Evolutionary conservation across 495 filamentous ascomycete species (phyloP).

Genomic region (Aspergillus panamensis): DNA sequence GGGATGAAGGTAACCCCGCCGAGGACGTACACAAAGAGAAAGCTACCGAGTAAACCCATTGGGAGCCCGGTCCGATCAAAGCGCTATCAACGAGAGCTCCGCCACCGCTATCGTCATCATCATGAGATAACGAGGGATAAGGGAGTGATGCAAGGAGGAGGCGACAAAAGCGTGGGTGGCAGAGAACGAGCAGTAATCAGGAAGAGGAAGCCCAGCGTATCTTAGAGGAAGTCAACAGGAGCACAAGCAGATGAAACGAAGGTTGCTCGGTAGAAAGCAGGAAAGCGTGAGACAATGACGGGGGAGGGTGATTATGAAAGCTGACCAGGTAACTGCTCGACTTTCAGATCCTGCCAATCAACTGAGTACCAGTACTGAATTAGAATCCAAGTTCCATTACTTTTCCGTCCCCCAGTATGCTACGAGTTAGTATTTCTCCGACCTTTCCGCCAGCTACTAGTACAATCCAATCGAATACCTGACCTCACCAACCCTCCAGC

Average conservation of each 20-base stretch:
- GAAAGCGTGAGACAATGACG: neutral
- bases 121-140: conserved; percentile 11
- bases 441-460: no score
- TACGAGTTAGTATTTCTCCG: no score
- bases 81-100: conserved; percentile 33
- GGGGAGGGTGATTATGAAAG: neutral
- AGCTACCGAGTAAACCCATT: conserved; percentile 67
- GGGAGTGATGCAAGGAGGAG: conserved; percentile 16
- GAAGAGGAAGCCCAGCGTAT: neutral
- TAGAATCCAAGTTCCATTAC: no score
- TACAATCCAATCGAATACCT: no score
- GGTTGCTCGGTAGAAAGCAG: neutral
- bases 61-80: conserved; percentile 36
- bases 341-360: no score
- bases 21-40: conserved; percentile 75
- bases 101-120: conserved; percentile 33
- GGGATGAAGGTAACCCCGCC: conserved; percentile 92
- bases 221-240: neutral
- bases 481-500: no score
- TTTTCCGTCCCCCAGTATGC: no score
- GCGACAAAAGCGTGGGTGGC: neutral
- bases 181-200: neutral
- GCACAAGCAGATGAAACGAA: neutral
- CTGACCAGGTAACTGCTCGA: neutral
- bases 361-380: no score